A percentile compares a stretch with the other conserved stretches of the same genome.
These are phyloP conservation scores for Cercospora sp. DNA, from an alignment of 2,329 filamentous ascomycete genomes.

Conservation along the genomic window DNA sequence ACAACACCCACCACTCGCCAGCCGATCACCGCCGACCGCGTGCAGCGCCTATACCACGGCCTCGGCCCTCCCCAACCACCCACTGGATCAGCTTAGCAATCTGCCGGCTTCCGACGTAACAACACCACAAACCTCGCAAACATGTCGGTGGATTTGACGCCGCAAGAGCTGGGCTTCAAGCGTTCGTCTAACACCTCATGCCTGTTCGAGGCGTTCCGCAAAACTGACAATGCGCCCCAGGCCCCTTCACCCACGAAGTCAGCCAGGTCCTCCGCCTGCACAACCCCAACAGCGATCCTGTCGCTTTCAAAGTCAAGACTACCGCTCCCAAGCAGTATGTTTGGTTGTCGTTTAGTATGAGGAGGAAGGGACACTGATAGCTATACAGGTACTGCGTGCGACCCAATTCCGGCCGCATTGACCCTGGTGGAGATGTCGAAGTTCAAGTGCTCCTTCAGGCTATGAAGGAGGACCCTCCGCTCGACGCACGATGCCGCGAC, in stretches of 20 bases:
- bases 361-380: conserved; percentile 14
- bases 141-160: conserved; percentile 96
- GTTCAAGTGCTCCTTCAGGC: conserved; percentile 97
- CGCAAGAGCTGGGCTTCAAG: conserved; percentile 86
- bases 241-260: conserved; percentile 65
- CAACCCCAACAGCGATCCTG: conserved; percentile 58
- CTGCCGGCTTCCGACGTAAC: conserved; percentile 4
- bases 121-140: conserved; percentile 36
- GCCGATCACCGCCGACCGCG: neutral
- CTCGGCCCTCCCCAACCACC: conserved; percentile 6
- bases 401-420: conserved; percentile 94
- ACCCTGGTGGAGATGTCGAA: conserved; percentile 84
- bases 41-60: neutral
- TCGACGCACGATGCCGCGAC: conserved; percentile 88
- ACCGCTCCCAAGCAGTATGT: conserved; percentile 97
- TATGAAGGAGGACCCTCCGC: conserved; percentile 91
- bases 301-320: conserved; percentile 87
- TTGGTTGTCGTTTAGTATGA: neutral
- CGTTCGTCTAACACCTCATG: conserved; percentile 59
- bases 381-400: conserved; percentile 84
- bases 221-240: conserved; percentile 41
- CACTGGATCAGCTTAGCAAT: conserved; percentile 11
- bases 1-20: neutral
- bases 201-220: neutral
- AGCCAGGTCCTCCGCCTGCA: conserved; percentile 60